Percentiles rank a stretch among this genome's conserved stretches.
phyloP scores from a whole-genome alignment of 768 basidiomycete species.

The Tylopilus balloui region DNA sequence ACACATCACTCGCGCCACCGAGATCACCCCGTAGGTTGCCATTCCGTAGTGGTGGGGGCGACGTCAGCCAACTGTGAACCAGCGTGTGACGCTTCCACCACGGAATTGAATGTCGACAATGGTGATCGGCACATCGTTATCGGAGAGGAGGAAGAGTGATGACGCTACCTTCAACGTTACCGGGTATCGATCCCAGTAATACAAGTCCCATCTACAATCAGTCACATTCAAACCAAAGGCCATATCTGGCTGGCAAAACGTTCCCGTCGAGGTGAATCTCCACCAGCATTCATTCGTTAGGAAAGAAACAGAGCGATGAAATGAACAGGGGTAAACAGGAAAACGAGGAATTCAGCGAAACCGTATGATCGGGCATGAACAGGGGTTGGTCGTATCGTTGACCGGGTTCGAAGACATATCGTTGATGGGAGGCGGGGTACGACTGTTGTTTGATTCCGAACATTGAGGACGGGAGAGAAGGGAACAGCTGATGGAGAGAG shows the following conservation, averaged over 20 bases:
- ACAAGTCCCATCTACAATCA: background rate
- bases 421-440: slow-evolving; percentile 11
- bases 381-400: slow-evolving; percentile 18
- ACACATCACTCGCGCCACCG: too few species aligned
- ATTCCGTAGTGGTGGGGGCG: too few species aligned
- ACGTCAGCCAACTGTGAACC: too few species aligned
- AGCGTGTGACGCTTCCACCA: background rate
- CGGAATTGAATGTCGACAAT: background rate
- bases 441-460: background rate
- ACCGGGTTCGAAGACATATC: slow-evolving; percentile 22
- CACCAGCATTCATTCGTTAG: slow-evolving; percentile 1
- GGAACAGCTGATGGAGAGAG: background rate
- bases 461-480: background rate
- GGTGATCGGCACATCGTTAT: background rate
- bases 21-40: too few species aligned
- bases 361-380: slow-evolving; percentile 1
- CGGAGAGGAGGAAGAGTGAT: background rate
- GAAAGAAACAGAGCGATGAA: background rate
- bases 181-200: slow-evolving; percentile 17
- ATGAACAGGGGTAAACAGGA: slow-evolving; percentile 5
- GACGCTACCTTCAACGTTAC: slow-evolving; percentile 19
- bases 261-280: slow-evolving; percentile 24
- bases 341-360: slow-evolving; percentile 10
- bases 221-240: slow-evolving; percentile 20
- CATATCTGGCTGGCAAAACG: slow-evolving; percentile 25